Conservation (phyloP, 2,329 filamentous ascomycete species). For the Talaromyces pinophilus region DNA sequence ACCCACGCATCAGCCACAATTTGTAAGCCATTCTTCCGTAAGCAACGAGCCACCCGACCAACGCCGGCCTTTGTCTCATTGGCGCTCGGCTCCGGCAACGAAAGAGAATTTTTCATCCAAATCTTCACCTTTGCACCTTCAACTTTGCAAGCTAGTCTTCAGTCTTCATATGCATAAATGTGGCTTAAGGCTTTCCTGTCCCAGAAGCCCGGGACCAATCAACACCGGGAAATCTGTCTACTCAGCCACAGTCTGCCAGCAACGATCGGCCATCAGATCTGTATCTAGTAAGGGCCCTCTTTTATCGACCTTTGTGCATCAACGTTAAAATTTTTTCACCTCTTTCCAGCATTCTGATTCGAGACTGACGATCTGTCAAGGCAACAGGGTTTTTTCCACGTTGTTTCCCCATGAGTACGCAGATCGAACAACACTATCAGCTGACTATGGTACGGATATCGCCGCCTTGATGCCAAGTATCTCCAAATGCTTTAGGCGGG, state of each 20-base stretch:
- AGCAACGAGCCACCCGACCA: neutral
- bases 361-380: neutral
- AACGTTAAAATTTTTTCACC: constrained; percentile 7
- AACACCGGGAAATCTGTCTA: neutral
- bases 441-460: constrained; percentile 16
- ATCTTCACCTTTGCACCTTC: neutral
- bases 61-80: neutral
- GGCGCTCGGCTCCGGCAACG: constrained; percentile 10
- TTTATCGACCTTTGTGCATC: constrained; percentile 9
- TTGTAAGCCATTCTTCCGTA: constrained; percentile 4
- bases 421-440: constrained; percentile 10
- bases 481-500: neutral
- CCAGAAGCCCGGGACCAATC: constrained; percentile 17
- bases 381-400: constrained; percentile 11
- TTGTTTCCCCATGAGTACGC: neutral
- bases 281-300: neutral
- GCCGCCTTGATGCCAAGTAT: constrained; percentile 4
- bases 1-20: constrained; percentile 13
- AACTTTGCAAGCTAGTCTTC: neutral
- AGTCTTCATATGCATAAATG: constrained; percentile 3
- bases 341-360: neutral
- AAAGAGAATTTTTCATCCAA: constrained; percentile 5
- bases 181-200: neutral
- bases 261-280: constrained; percentile 7
- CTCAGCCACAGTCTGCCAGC: constrained; percentile 18